These are phyloP conservation scores for Solanum hybrid DNA, from an alignment of 305 asterid genomes.

Conservation along the genomic window DNA sequence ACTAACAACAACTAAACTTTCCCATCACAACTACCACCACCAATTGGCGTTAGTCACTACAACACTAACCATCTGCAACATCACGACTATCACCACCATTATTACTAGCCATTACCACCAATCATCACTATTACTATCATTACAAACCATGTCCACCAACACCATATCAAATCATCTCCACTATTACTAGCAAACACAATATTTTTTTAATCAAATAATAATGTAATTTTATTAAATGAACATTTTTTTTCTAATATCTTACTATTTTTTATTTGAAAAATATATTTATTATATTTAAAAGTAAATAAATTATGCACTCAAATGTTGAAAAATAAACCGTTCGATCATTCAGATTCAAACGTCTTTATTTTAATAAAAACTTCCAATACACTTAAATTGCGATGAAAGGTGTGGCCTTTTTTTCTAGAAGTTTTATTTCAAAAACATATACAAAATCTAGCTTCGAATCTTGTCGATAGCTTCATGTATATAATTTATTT, in stretches of 20 bases:
- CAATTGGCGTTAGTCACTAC: background rate
- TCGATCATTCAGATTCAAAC: background rate
- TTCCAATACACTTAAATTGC: background rate
- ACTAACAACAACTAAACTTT: background rate
- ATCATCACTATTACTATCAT: background rate
- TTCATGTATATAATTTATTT: background rate
- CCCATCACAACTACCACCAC: background rate
- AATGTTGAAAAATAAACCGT: background rate
- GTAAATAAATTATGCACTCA: background rate
- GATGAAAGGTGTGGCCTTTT: background rate
- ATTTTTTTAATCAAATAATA: background rate
- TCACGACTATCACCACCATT: background rate
- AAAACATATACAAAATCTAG: background rate
- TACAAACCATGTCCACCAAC: background rate
- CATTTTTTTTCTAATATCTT: background rate
- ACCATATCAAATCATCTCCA: background rate
- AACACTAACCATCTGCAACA: background rate
- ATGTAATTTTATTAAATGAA: background rate
- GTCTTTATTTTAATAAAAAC: background rate
- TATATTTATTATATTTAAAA: background rate
- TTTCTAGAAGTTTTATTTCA: no score
- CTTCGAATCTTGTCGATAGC: background rate
- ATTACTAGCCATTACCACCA: background rate
- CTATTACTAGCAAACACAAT: background rate
- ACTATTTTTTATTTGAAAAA: background rate